Evolutionary conservation across 2,329 filamentous ascomycete species (phyloP).

Genomic region (Macrophomina tecta): DNA sequence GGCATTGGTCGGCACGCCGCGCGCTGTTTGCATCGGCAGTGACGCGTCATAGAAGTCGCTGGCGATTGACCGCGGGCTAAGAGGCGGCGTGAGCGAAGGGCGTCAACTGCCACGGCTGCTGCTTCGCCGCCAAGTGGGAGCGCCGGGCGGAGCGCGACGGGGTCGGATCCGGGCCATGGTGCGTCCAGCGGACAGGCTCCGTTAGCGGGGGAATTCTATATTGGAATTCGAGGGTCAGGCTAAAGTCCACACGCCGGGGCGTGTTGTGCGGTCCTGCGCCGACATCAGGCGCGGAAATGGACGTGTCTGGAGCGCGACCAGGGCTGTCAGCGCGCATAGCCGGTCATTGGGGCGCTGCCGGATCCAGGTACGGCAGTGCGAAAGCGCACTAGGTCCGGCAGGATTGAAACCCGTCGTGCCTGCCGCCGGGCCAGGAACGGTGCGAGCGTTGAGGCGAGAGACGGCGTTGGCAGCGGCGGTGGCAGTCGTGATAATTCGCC

Average conservation of each 20-base stretch:
- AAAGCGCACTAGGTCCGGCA: not conserved
- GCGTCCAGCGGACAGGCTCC: not conserved
- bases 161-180: not conserved
- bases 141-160: constrained; percentile 2
- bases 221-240: not conserved
- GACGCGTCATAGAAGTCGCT: constrained; percentile 1
- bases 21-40: not conserved
- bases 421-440: not conserved
- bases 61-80: not conserved
- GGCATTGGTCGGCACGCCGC: not conserved
- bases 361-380: constrained; percentile 7
- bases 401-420: not conserved
- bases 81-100: not conserved
- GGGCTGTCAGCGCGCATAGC: constrained; percentile 5
- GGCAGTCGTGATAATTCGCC: constrained; percentile 1
- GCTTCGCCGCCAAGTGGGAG: not conserved
- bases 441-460: not conserved
- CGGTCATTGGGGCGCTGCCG: not conserved
- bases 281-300: constrained; percentile 6
- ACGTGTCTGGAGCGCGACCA: constrained; percentile 16
- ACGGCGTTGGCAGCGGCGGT: constrained; percentile 3
- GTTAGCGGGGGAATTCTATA: not conserved
- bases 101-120: not conserved
- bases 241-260: not conserved
- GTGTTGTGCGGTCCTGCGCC: not conserved